Evolutionary conservation across 75 land plant genomes (phyloP), one percentile per base, ranked within the genome.

Genomic region (Sequoiadendron giganteum): DNA sequence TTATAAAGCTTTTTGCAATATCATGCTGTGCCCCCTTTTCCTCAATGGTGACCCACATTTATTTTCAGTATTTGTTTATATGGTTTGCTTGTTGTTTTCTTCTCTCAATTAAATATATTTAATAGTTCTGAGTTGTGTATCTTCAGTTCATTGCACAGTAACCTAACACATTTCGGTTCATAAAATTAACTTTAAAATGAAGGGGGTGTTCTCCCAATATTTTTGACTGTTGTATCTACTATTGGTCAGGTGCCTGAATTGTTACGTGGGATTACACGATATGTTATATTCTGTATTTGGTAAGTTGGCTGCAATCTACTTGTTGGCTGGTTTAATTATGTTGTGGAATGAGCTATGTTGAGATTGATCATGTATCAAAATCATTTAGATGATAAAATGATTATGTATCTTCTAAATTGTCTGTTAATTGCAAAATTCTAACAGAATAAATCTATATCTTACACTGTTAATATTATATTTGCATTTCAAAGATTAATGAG

Each of bases 241-340:
- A 82, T 82, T 82, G 84, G n/a, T 82, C 84, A 82, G 84, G 84
- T 82, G 84, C 84, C n/a, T 82, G 84, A 82, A 82, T 39, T 82
- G 84, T 82, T 82, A 28, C 84, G 52, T 82, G 84, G 84, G 84
- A 82, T 47, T 82, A 25, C 49, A 82, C 52, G 38, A 73, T 73
- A 34, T 73, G 36, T 47, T 82, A 82, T 82, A 30, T 82, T 82
- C 84, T 82, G 84, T 82, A 82, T 82, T 10, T 82, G 84, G 84
- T 82, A 82, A 82, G 84, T 82, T 47, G 84, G 42, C 84, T 82
- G 84, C 49, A n/a, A 82, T 82, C 84, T 82, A 82, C 84, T 45
- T 82, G 42, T 42, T 82, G 3, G 42, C 14, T 43, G 84, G 83
- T 81, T 81, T 39, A 21, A 43, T 42, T 81, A 39, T 81, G 83